Conservation (phyloP, 306 rosid genomes). For the Calophaca sinica region DNA sequence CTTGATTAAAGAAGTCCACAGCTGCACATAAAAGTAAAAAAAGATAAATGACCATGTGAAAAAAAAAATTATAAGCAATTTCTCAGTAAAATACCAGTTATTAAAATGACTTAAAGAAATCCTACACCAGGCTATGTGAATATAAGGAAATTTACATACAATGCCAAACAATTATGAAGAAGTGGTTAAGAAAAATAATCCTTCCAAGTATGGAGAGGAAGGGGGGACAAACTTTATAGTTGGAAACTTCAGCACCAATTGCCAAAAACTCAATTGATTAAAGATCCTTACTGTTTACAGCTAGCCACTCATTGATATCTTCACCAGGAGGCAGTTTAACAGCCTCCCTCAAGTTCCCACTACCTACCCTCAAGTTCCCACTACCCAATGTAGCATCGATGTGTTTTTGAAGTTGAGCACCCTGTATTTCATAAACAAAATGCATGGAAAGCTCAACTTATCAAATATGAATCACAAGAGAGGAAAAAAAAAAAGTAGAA, state of each 20-base stretch:
- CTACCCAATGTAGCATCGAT: slow-evolving; percentile 92
- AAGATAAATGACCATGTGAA: background rate
- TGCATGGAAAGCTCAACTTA: slow-evolving; percentile 7
- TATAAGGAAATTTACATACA: no score
- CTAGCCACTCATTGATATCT: slow-evolving; percentile 90
- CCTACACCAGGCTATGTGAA: background rate
- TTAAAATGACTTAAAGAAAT: slow-evolving; percentile 20
- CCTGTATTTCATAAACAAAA: slow-evolving; percentile 56
- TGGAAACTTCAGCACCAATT: slow-evolving; percentile 24
- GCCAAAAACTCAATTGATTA: slow-evolving; percentile 11
- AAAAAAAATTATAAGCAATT: slow-evolving; percentile 13
- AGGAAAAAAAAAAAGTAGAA: background rate
- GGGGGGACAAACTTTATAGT: background rate
- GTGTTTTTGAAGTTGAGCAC: slow-evolving; percentile 86
- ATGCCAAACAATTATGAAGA: background rate
- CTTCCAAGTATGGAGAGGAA: background rate
- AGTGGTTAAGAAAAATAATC: background rate
- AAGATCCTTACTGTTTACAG: slow-evolving; percentile 74
- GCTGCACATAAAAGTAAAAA: slow-evolving; percentile 56
- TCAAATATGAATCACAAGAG: background rate
- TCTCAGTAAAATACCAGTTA: background rate
- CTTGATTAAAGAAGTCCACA: slow-evolving; percentile 93
- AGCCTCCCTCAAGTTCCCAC: slow-evolving; percentile 84
- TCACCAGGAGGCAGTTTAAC: slow-evolving; percentile 93
- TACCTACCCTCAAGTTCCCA: no score